Evolutionary conservation across 805 yeast species (phyloP), one percentile per base, ranked within the genome.

Genomic region (Cyberlindnera suaveolens): DNA sequence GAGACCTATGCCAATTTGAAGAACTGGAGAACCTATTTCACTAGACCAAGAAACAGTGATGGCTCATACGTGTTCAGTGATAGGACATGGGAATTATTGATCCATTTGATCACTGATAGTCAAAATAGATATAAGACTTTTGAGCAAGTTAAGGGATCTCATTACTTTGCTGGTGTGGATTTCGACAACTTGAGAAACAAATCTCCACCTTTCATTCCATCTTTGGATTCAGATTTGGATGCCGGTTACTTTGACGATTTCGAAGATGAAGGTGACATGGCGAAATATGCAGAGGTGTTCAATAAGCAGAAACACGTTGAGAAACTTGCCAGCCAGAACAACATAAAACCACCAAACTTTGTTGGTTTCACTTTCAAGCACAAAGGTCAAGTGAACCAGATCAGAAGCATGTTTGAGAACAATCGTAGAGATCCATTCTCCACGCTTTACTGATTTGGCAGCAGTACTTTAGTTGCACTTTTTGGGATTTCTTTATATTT

Each of bases 241-340:
- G 98, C 98, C 0, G 99, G 99, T 1, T 93, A 93, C 66, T 93
- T 93, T 61, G 99, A 93, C 66, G 99, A 93, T 64, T 93, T 93
- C 63, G 87, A 87, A 46, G 93, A 89, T 63, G 98, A 91, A 62
- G 89, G 85, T 38, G 96, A 91, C 62, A 89, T 93, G 98, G 93
- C 91, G 48, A 90, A 93, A 63, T 93, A 93, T 68, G 91, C 93
- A 57, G 99, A 93, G 57, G 99, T 93, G 13, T 82, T 93, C 71
- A 95, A 91, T 50, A 85, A 96, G 66, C 88, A 88, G 56, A 86
- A 77, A 26, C 86, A 85, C 49, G 82, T 86, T 56, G 96, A 90
- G 61, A 80, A 74, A 49, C 65, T 90, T 58, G 84, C 93, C 30
- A 90, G 83, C 40, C 68, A 76, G 59, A 74, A 77, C 27, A 74